Evolutionary conservation across 139 green algal species (phyloP).

Genomic region (Nannochloris sp.): DNA sequence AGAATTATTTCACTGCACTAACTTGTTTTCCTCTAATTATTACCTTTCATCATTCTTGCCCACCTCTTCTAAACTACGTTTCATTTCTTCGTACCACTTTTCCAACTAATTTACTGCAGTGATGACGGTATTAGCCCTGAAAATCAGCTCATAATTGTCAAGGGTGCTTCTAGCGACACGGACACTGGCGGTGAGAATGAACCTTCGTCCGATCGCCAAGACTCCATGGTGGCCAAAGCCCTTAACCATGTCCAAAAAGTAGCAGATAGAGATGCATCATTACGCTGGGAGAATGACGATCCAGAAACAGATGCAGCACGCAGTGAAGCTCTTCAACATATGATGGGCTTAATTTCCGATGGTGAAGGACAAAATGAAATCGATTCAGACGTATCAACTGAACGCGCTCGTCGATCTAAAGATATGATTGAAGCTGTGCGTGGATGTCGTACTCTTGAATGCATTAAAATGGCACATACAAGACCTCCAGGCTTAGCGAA

Average conservation of each 20-base stretch:
- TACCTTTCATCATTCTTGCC: too few species aligned
- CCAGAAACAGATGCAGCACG: neutral
- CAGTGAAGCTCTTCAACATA: neutral
- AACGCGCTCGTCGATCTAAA: neutral
- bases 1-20: too few species aligned
- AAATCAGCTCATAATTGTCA: neutral
- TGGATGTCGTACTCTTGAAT: conserved; percentile 3
- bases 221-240: neutral
- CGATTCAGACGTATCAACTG: neutral
- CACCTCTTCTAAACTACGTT: neutral
- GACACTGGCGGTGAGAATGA: neutral
- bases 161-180: neutral
- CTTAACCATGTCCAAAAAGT: neutral
- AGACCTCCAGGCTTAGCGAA: neutral
- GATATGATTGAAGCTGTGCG: conserved; percentile 5
- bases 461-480: conserved; percentile 3
- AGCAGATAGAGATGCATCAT: neutral
- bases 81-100: neutral
- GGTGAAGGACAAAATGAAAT: neutral
- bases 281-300: neutral
- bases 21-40: too few species aligned
- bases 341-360: conserved; percentile 1
- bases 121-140: neutral
- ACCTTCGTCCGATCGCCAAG: neutral
- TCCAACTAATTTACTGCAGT: neutral